Percentiles rank a stretch among this genome's conserved stretches.
These are phyloP conservation scores for Exsudoporus frostii DNA, from an alignment of 768 basidiomycete genomes.

Conservation along the genomic window DNA sequence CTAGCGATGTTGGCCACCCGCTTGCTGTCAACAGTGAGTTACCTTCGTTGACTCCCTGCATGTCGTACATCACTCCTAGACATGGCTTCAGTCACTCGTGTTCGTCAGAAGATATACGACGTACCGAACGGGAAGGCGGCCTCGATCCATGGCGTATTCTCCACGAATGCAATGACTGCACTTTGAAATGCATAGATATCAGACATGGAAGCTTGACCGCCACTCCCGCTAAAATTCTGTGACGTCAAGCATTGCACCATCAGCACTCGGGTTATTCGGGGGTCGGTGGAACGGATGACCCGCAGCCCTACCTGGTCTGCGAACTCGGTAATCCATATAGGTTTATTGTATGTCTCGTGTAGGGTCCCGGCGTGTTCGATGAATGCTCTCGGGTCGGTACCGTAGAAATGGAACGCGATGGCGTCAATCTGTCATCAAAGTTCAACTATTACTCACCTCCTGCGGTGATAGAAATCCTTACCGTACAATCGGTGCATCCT, in stretches of 20 bases:
- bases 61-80: constrained; percentile 52
- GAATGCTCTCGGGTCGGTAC: constrained; percentile 47
- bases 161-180: constrained; percentile 43
- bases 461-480: constrained; percentile 31
- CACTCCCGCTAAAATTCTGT: constrained; percentile 53
- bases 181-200: constrained; percentile 51
- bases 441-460: background rate
- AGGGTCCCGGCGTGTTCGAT: constrained; percentile 48
- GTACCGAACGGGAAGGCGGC: constrained; percentile 63
- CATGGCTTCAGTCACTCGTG: background rate
- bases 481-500: constrained; percentile 51
- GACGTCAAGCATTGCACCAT: background rate
- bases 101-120: constrained; percentile 17
- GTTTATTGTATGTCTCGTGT: constrained; percentile 43
- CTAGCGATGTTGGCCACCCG: constrained; percentile 54
- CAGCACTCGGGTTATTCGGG: background rate
- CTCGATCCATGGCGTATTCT: constrained; percentile 36
- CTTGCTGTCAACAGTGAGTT: constrained; percentile 51
- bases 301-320: constrained; percentile 54
- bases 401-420: constrained; percentile 75
- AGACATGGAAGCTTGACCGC: constrained; percentile 36
- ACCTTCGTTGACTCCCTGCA: constrained; percentile 52
- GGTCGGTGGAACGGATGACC: background rate
- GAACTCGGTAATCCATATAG: constrained; percentile 67
- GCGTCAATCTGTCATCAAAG: constrained; percentile 48